Evolutionary conservation across 768 basidiomycete species (phyloP).

Genomic region (Phlebiopsis gigantea): DNA sequence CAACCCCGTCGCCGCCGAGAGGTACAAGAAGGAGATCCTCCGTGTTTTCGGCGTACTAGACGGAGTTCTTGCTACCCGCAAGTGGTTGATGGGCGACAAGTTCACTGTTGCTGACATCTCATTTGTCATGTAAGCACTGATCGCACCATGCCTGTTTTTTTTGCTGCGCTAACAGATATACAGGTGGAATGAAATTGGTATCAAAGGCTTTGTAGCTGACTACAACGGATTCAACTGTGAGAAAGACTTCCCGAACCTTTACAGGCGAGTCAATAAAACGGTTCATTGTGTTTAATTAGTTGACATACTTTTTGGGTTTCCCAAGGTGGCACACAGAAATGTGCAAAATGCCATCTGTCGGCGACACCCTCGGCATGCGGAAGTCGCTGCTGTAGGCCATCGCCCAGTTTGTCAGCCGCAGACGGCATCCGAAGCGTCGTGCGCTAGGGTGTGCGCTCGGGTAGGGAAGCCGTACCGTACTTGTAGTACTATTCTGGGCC

Average conservation of each 20-base stretch:
- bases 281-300: neutral
- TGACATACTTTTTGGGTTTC: neutral
- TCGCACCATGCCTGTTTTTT: neutral
- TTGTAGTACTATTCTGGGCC: too few relatives aligned
- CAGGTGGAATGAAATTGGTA: slow-evolving; percentile 6
- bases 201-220: neutral
- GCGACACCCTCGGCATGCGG: neutral
- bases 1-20: slow-evolving; percentile 12
- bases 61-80: slow-evolving; percentile 13
- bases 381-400: neutral
- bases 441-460: neutral
- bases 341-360: neutral
- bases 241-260: slow-evolving; percentile 1
- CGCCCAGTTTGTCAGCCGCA: neutral
- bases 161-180: neutral
- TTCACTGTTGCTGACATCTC: slow-evolving; percentile 16
- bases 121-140: slow-evolving; percentile 9
- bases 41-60: slow-evolving; percentile 20
- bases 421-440: too few relatives aligned
- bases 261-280: neutral
- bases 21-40: slow-evolving; percentile 19
- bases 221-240: slow-evolving; percentile 6
- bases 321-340: slow-evolving; percentile 5
- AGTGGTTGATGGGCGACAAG: slow-evolving; percentile 15
- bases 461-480: neutral